Evolutionary conservation across 257 asterid species (phyloP).

Genomic region (Solanum chiquidenum): DNA sequence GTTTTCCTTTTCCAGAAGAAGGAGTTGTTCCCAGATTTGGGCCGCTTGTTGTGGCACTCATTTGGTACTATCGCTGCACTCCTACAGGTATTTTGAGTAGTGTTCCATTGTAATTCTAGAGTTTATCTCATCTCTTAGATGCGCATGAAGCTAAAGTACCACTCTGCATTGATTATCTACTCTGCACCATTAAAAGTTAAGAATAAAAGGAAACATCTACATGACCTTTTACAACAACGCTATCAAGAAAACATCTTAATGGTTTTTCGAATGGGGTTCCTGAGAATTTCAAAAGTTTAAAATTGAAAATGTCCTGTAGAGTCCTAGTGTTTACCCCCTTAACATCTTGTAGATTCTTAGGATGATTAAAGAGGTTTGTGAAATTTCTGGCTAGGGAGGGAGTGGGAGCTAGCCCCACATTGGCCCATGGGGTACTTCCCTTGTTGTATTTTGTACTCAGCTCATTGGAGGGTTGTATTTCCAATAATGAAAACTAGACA

Average conservation of each 20-base stretch:
- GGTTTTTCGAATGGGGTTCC: neutral
- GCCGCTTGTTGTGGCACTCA: slow-evolving; percentile 23
- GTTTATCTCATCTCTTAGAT: neutral
- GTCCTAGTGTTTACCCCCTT: neutral
- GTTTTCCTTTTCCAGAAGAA: slow-evolving; percentile 3
- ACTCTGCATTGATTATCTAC: neutral
- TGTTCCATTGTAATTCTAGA: neutral
- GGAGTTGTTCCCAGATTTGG: slow-evolving; percentile 7
- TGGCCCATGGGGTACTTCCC: neutral
- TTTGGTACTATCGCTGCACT: slow-evolving; percentile 25
- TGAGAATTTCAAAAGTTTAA: neutral
- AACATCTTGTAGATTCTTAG: neutral
- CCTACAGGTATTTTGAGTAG: slow-evolving; percentile 18
- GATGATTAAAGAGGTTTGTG: neutral
- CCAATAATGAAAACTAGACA: neutral
- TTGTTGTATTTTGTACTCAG: neutral
- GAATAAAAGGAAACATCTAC: neutral
- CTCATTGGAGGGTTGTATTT: neutral
- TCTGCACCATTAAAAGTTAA: neutral
- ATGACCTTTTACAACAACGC: neutral
- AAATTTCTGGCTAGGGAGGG: neutral
- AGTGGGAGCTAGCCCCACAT: neutral
- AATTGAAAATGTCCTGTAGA: neutral
- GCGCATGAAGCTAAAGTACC: neutral
- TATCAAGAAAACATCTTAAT: neutral